Base-by-base conservation (phyloP, 2,329 filamentous ascomycete genomes). In the Colletotrichum lindemuthianum region DNA sequence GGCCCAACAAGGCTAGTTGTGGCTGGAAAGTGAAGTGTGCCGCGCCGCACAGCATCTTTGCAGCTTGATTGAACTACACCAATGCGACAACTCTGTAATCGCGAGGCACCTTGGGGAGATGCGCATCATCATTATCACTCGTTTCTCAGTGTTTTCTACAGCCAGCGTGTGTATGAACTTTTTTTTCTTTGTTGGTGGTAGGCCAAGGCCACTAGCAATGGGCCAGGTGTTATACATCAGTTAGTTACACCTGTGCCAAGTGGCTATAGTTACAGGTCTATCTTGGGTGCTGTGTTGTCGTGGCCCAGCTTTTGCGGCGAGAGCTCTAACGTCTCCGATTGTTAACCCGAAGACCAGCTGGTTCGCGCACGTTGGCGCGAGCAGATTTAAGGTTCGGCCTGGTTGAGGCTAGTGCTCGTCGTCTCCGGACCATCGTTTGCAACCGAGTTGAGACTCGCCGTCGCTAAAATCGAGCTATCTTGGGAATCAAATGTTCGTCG, bases 11-110 rank as follows among this genome's bases (percentile, higher is more conserved):
- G 44, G 57, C 63, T 52, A 16, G n/a, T 37, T 65, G 51, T 65
- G 63, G 63, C 63, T 63, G 58, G 45, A 16, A 37, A 41, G 12
- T 57, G 51, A 63, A 47, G 51, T 63, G 41, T 63, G 58, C 63
- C 63, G 44, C n/a, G 58, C 58, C 15, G 24, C 11, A 54, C 12
- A 15, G 34, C 9, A 37, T 10, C 50, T 39, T 24, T 48, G 40
- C 32, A 16, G 8, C 63, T 33, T 39, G n/a, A 41, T 39, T 48
- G n/a, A 36, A 43, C 40, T 11, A 24, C 44, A 36, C 45, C 11
- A 45, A 50, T 56, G 47, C 58, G 47, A 54, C 48, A 37, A 13
- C 10, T 11, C 24, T 4, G 24, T 24, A 24, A 24, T 24, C 24
- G 24, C n/a, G 15, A 56, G 47, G 34, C 51, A 56, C 32, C 36